phyloP scores from a whole-genome alignment of 116 monocot genomes.

The Zostera marina region DNA sequence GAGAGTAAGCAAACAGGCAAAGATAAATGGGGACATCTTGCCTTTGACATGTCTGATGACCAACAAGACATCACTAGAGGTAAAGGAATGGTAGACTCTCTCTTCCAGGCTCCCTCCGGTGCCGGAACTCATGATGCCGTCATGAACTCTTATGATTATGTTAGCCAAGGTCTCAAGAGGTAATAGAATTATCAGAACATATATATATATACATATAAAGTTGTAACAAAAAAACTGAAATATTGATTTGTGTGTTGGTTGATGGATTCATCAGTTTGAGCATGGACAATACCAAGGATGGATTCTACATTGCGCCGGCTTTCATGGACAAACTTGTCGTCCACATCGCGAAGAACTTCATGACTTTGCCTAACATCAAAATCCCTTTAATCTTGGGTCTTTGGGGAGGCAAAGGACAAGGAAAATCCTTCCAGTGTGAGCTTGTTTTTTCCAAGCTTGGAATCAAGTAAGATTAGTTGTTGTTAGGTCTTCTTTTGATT shows the following conservation, averaged over 20 bases:
- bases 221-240: neutral
- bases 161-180: conserved; percentile 72
- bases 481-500: neutral
- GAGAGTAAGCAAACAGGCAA: conserved; percentile 57
- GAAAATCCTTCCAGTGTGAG: conserved; percentile 97
- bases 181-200: too few species aligned
- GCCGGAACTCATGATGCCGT: conserved; percentile 71
- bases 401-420: conserved; percentile 99
- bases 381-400: conserved; percentile 92
- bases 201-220: too few species aligned
- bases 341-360: conserved; percentile 85
- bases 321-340: conserved; percentile 98
- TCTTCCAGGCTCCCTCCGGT: conserved; percentile 82
- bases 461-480: conserved; percentile 50
- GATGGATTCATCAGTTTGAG: conserved; percentile 18
- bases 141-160: conserved; percentile 68
- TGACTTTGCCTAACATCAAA: conserved; percentile 90
- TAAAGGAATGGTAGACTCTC: conserved; percentile 57
- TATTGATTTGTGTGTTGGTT: neutral
- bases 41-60: conserved; percentile 61
- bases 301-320: conserved; percentile 80
- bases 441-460: conserved; percentile 94
- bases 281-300: conserved; percentile 65
- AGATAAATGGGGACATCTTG: conserved; percentile 58
- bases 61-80: conserved; percentile 95